Evolutionary conservation across 2,329 filamentous ascomycete species (phyloP).

Genomic region (Clarireedia hainanense): DNA sequence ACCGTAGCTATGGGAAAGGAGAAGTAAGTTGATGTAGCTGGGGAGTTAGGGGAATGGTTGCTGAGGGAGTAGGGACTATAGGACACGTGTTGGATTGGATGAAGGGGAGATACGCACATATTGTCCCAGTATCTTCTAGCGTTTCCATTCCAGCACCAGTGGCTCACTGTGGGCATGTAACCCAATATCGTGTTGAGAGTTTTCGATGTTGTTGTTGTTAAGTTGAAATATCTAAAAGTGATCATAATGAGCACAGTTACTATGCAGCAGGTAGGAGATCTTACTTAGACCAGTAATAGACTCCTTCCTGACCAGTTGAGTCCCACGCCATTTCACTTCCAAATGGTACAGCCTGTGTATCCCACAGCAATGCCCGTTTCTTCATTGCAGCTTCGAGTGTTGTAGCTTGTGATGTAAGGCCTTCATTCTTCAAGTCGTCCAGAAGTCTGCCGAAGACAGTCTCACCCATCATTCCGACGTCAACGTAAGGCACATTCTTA

Average conservation of each 20-base stretch:
- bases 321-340: conserved; percentile 58
- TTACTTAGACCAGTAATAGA: conserved; percentile 47
- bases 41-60: too few relatives aligned
- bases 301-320: conserved; percentile 52
- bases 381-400: conserved; percentile 40
- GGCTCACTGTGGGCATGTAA: conserved; percentile 48
- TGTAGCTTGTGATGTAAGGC: conserved; percentile 32
- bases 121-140: conserved; percentile 39
- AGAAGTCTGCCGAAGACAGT: conserved; percentile 48
- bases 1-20: not conserved
- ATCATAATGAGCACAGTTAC: not conserved
- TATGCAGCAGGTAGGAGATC: not conserved
- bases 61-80: not conserved
- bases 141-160: conserved; percentile 58
- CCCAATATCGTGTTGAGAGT: conserved; percentile 48
- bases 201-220: conserved; percentile 38
- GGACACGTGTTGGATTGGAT: too few relatives aligned
- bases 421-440: conserved; percentile 41
- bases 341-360: conserved; percentile 43
- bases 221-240: conserved; percentile 37
- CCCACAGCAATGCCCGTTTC: conserved; percentile 41
- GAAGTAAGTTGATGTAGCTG: not conserved
- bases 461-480: conserved; percentile 51
- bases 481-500: conserved; percentile 36
- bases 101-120: conserved; percentile 27